These are phyloP conservation scores for Jimgerdemannia flammicorona DNA, from an alignment of 192 early-diverging fungal genomes.

Conservation along the genomic window DNA sequence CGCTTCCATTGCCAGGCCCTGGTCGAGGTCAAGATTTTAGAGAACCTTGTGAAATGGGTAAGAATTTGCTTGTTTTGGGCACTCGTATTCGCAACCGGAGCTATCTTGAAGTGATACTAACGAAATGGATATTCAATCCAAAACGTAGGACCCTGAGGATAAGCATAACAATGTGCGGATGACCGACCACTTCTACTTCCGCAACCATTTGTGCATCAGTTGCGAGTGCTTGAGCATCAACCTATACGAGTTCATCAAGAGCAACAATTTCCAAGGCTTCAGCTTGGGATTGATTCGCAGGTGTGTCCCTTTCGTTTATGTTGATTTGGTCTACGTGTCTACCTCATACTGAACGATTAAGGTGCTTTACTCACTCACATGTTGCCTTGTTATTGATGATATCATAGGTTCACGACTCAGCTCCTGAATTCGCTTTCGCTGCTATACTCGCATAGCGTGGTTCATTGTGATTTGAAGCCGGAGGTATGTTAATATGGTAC, in stretches of 20 bases:
- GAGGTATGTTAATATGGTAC: constrained; percentile 57
- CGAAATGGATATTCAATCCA: not conserved
- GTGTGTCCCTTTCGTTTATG: constrained; percentile 23
- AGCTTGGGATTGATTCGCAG: constrained; percentile 68
- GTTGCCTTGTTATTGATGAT: constrained; percentile 22
- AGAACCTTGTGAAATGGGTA: constrained; percentile 75
- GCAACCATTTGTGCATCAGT: constrained; percentile 94
- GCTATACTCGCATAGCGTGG: constrained; percentile 69
- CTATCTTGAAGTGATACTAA: too few species aligned
- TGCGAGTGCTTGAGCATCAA: constrained; percentile 94
- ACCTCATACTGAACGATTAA: not conserved
- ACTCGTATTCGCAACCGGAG: too few species aligned
- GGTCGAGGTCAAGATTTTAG: constrained; percentile 92
- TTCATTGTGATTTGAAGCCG: constrained; percentile 97
- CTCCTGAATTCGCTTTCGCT: constrained; percentile 80
- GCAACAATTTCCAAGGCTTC: constrained; percentile 86
- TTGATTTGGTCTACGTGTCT: not conserved
- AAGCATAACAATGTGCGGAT: constrained; percentile 82
- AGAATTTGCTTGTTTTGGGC: not conserved
- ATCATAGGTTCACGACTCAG: constrained; percentile 67
- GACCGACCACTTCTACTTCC: constrained; percentile 90
- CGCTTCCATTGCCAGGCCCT: constrained; percentile 94
- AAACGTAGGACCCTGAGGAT: constrained; percentile 73
- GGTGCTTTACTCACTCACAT: too few species aligned
- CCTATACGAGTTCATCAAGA: constrained; percentile 97